Conservation (phyloP, 1,139 yeast genomes). For the Pichia sp. region DNA sequence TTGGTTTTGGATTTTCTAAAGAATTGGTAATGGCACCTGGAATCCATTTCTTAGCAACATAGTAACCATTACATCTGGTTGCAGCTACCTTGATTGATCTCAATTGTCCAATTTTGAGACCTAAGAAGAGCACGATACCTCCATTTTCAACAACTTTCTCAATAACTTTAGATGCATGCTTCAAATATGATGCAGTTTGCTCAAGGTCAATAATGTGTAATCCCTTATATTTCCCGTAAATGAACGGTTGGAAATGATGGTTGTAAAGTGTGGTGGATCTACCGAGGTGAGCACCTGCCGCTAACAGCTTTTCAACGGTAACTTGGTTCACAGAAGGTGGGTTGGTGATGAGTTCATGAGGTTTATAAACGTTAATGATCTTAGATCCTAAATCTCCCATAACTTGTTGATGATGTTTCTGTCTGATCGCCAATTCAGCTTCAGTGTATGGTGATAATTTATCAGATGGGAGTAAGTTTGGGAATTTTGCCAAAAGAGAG, state of each 20-base stretch:
- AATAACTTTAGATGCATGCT: constrained; percentile 72
- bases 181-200: constrained; percentile 66
- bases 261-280: constrained; percentile 78
- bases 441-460: constrained; percentile 49
- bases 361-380: constrained; percentile 57
- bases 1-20: constrained; percentile 60
- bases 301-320: constrained; percentile 63
- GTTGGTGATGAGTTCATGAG: constrained; percentile 54
- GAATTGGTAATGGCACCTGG: constrained; percentile 94
- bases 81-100: constrained; percentile 78
- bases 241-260: constrained; percentile 79
- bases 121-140: constrained; percentile 78
- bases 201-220: constrained; percentile 86
- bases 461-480: constrained; percentile 31
- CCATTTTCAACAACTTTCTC: constrained; percentile 79
- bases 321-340: constrained; percentile 55
- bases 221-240: constrained; percentile 84
- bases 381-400: constrained; percentile 56
- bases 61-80: constrained; percentile 66
- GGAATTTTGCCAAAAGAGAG: constrained; percentile 26
- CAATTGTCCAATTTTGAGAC: constrained; percentile 75
- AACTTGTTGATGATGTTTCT: constrained; percentile 47
- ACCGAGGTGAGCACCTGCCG: constrained; percentile 94
- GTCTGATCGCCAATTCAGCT: constrained; percentile 74
- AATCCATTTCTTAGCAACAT: constrained; percentile 82